Conservation (phyloP, 2,329 filamentous ascomycete genomes). For the Fusarium incarnatum region DNA sequence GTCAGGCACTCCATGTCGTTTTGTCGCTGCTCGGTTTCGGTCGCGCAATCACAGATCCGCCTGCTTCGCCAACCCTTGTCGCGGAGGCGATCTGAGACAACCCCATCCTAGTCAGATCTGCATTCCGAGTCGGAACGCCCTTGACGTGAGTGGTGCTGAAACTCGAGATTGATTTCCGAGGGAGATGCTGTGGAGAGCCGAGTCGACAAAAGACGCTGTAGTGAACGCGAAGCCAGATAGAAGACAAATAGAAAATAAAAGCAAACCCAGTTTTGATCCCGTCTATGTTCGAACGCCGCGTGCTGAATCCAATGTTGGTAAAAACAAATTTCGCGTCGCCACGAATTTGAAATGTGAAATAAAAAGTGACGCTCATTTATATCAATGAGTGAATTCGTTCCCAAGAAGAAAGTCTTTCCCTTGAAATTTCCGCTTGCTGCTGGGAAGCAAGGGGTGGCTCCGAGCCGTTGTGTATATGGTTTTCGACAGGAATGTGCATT, state of each 20-base stretch:
- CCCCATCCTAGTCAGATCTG: slow-evolving; percentile 45
- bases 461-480: slow-evolving; percentile 53
- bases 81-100: slow-evolving; percentile 48
- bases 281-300: slow-evolving; percentile 53
- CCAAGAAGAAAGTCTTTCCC: slow-evolving; percentile 33
- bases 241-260: slow-evolving; percentile 34
- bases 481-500: slow-evolving; percentile 52
- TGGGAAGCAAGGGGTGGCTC: slow-evolving; percentile 55
- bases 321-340: slow-evolving; percentile 29
- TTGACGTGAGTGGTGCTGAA: slow-evolving; percentile 37
- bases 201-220: slow-evolving; percentile 12
- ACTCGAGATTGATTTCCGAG: slow-evolving; percentile 17
- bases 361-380: slow-evolving; percentile 24
- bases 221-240: slow-evolving; percentile 14
- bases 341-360: slow-evolving; percentile 17
- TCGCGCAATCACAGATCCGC: slow-evolving; percentile 11
- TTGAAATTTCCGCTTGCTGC: slow-evolving; percentile 50
- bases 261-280: slow-evolving; percentile 39
- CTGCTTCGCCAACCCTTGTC: slow-evolving; percentile 23
- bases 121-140: slow-evolving; percentile 47
- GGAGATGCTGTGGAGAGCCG: slow-evolving; percentile 18
- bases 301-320: slow-evolving; percentile 33
- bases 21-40: slow-evolving; percentile 22
- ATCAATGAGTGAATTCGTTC: slow-evolving; percentile 32
- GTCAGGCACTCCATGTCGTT: slow-evolving; percentile 1